Evolutionary conservation across 768 basidiomycete genomes (phyloP), one percentile per base, ranked within the genome.

Genomic region (Boletus rufocinnamomeus): DNA sequence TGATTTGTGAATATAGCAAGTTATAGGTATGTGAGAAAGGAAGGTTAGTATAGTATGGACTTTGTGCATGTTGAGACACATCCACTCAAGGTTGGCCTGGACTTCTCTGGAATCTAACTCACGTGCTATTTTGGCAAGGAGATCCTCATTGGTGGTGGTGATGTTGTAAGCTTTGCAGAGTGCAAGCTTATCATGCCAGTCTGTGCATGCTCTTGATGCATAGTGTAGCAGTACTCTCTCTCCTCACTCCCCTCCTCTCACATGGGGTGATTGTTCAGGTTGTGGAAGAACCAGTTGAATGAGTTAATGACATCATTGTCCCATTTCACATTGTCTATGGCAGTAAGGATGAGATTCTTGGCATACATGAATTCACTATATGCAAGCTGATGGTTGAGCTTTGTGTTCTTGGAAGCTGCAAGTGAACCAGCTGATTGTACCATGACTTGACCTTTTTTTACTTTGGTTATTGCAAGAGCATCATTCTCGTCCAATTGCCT

Each of bases 151-250:
- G 10, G 30, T 27, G 0, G 11, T 47, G 0, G 6, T 10, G 3
- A 47, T 47, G 10, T 47, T 47, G 46, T 47, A 47, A 0, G 46
- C 46, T 4, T 47, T 47, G 5, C 3, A 2, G 1, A 13, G 27
- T 1, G 0, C 2, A 2, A 47, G 46, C 6, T 47, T 47, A 3
- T 47, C 6, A 4, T 47, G 46, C 46, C 28, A 30, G 3, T 47
- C 11, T 0, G 4, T 0, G 5, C 3, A 3, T 2, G 6, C 19
- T 27, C 27, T 28, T 1, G 17, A 28, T 6, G 17, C 19, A 6
- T 47, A 47, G 8, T 10, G 46, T 1, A 47, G 27, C 11, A 47
- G 46, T 2, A 28, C 28, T 6, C 27, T 11, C 5, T 47, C 46
- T 13, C 46, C 46, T n/a, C 10, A 1, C 2, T 28, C 10, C 28